Evolutionary conservation across 108 stramenopile species (phyloP).

Genomic region (Pseudonitzschia multistriata): DNA sequence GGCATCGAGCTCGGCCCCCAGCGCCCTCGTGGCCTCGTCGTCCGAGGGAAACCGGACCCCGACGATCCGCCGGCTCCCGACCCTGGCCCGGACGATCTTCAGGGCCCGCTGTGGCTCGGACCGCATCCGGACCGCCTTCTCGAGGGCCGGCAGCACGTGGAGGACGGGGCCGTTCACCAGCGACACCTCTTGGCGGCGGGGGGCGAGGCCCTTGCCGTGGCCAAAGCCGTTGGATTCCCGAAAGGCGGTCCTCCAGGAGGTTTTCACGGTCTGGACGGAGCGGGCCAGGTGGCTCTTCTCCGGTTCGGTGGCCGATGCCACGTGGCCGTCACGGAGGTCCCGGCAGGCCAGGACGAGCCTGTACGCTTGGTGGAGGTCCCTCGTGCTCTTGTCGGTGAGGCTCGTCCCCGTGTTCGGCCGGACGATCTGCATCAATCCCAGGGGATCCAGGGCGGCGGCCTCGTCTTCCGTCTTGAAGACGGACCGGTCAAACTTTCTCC

Average conservation of each 20-base stretch:
- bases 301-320: background rate
- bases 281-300: background rate
- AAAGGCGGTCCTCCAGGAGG: conserved; percentile 49
- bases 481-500: conserved; percentile 34
- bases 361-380: conserved; percentile 47
- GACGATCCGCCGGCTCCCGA: conserved; percentile 45
- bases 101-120: conserved; percentile 36
- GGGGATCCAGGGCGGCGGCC: conserved; percentile 30
- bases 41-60: conserved; percentile 59
- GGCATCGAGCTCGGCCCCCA: conserved; percentile 31
- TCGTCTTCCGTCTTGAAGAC: conserved; percentile 26
- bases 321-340: background rate
- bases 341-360: conserved; percentile 16
- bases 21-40: conserved; percentile 30
- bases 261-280: conserved; percentile 4
- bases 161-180: conserved; percentile 59
- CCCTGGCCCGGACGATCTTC: conserved; percentile 43
- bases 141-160: conserved; percentile 54
- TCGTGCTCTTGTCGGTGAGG: conserved; percentile 40
- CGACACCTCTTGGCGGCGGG: conserved; percentile 46
- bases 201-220: conserved; percentile 45
- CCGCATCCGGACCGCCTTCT: conserved; percentile 42
- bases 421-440: conserved; percentile 49
- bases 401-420: conserved; percentile 64
- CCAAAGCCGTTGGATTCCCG: conserved; percentile 27